phyloP scores from a whole-genome alignment of 1,284 basidiomycete species.

The Moniliella sp. region DNA sequence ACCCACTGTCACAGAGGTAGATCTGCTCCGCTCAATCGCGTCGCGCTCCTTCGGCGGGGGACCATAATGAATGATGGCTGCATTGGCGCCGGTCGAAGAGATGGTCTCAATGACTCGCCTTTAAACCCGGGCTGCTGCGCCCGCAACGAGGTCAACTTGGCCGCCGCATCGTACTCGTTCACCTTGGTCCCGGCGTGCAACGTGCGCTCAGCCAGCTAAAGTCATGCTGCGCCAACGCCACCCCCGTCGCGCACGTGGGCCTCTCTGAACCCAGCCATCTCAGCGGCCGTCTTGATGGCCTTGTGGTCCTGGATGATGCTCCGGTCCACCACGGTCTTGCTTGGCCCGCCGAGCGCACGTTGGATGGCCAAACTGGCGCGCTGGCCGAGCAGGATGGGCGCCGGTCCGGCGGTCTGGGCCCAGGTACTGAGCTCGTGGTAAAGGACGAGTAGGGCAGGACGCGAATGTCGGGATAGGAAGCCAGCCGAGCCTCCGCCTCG shows the following conservation, averaged over 20 bases:
- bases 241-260: slow-evolving; percentile 74
- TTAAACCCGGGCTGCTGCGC: slow-evolving; percentile 56
- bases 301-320: slow-evolving; percentile 58
- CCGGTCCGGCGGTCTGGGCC: slow-evolving; percentile 7
- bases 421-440: slow-evolving; percentile 21
- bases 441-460: slow-evolving; percentile 46
- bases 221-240: slow-evolving; percentile 51
- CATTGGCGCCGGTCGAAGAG: slow-evolving; percentile 65
- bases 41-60: slow-evolving; percentile 57
- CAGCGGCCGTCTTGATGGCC: slow-evolving; percentile 64
- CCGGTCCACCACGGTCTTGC: slow-evolving; percentile 13
- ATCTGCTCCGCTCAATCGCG: slow-evolving; percentile 42
- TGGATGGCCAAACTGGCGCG: slow-evolving; percentile 22
- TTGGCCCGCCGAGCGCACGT: slow-evolving; percentile 22
- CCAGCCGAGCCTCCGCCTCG: slow-evolving; percentile 34
- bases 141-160: slow-evolving; percentile 56
- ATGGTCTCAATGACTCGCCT: slow-evolving; percentile 83
- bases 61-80: slow-evolving; percentile 79
- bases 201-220: slow-evolving; percentile 77
- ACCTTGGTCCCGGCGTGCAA: slow-evolving; percentile 47
- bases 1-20: slow-evolving; percentile 88
- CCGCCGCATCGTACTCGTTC: slow-evolving; percentile 61
- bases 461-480: slow-evolving; percentile 43
- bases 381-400: slow-evolving; percentile 19
- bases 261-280: slow-evolving; percentile 71